These are phyloP conservation scores for Diaporthe sp. DNA, from an alignment of 2,329 filamentous ascomycete genomes.

Conservation along the genomic window DNA sequence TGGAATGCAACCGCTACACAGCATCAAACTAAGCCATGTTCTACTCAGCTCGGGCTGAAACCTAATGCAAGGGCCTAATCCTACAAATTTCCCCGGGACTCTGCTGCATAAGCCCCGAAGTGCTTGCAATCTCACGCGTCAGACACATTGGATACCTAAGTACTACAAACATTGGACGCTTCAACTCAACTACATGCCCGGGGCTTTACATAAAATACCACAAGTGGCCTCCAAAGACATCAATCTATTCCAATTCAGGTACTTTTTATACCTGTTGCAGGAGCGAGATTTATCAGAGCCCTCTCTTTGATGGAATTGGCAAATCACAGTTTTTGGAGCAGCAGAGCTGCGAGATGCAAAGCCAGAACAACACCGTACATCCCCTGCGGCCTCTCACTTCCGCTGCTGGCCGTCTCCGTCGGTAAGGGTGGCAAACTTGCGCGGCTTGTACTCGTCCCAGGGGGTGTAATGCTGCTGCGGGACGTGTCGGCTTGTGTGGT, in stretches of 20 bases:
- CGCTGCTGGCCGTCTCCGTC: neutral
- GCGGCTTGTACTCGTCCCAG: neutral
- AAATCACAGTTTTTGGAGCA: neutral
- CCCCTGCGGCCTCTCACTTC: neutral
- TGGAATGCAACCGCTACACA: neutral
- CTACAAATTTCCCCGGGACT: neutral
- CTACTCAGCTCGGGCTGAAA: neutral
- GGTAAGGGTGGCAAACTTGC: neutral
- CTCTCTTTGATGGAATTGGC: neutral
- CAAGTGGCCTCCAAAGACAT: neutral
- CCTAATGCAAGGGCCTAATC: neutral
- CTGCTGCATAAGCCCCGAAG: neutral
- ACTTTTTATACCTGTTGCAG: too few species aligned
- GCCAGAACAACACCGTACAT: neutral
- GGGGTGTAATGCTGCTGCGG: neutral
- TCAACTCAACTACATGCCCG: neutral
- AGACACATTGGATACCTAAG: neutral
- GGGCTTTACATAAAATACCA: neutral
- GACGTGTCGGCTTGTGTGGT: neutral
- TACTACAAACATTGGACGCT: neutral
- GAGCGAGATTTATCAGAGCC: neutral
- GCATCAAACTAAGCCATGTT: neutral
- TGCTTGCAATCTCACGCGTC: neutral
- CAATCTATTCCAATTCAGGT: neutral
- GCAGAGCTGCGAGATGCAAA: neutral